Evolutionary conservation across 2,329 filamentous ascomycete species (phyloP).

Genomic region (Arthrobotrys sphaeroides): DNA sequence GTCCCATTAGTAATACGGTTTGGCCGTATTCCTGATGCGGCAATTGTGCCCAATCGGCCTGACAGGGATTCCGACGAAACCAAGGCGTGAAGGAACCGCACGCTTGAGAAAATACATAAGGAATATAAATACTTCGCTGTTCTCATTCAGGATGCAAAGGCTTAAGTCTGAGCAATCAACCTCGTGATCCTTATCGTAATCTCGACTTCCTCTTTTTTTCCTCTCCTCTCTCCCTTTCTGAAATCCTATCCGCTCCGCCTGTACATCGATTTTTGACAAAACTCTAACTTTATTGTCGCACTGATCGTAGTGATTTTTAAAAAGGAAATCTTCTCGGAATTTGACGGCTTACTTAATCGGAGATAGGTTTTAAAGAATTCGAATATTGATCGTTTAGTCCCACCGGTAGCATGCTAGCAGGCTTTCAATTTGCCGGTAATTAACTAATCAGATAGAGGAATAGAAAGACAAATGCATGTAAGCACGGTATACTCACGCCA

Average conservation of each 20-base stretch:
- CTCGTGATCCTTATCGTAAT: background rate
- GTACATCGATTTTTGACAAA: background rate
- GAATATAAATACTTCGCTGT: background rate
- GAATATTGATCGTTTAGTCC: too few relatives aligned
- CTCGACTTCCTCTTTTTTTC: background rate
- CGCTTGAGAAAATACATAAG: too few relatives aligned
- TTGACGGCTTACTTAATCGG: slow-evolving; percentile 33
- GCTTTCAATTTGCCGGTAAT: background rate
- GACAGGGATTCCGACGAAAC: slow-evolving; percentile 39
- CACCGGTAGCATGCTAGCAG: too few relatives aligned
- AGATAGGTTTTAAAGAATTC: slow-evolving; percentile 38
- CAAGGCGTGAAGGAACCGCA: too few relatives aligned
- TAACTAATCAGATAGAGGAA: too few relatives aligned
- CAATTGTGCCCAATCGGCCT: slow-evolving; percentile 52
- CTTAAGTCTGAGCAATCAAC: background rate
- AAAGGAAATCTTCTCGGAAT: slow-evolving; percentile 4
- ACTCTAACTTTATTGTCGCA: background rate
- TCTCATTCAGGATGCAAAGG: too few relatives aligned
- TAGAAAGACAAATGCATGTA: too few relatives aligned
- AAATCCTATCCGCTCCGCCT: too few relatives aligned
- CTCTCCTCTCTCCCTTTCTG: background rate
- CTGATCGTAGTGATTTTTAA: background rate
- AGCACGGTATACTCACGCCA: background rate
- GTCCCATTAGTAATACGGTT: slow-evolving; percentile 37
- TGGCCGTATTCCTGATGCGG: slow-evolving; percentile 30